Evolutionary conservation across 202 grass and related monocot species (phyloP), one percentile per base, ranked within the genome.

Genomic region (Musa balbisiana): DNA sequence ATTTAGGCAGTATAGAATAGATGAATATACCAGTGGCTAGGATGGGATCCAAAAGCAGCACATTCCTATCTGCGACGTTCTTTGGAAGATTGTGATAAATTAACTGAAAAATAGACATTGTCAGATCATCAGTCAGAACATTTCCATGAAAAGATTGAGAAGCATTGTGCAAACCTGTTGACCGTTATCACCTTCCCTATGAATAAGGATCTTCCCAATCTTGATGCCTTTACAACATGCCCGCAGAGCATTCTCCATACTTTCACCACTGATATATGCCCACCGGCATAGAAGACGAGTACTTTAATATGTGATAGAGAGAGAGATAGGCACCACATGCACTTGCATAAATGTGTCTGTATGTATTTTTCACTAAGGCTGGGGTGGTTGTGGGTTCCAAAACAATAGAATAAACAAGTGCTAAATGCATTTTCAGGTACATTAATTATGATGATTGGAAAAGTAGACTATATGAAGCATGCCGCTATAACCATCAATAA

Each of bases 221-320:
- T 92, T 96, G 83, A 96, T 96, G 80, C 93, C 90, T 87, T 96
- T 96, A 83, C 93, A 96, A 53, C 93, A 96, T 69, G 85, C 90
- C 64, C 93, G 76, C 29, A 96, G 43, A 77, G 92, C 92, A 88
- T 92, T 96, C 65, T 96, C 92, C 92, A 92, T 96, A 72, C 92
- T 98, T 86, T 98, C 95, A 1, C 95, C 95, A 84, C 95, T 98
- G 81, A 20, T 83, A 74, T 19, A 55, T 43, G 33, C 33, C 33
- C 33, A 43, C 33, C 33, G 33, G 33, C 33, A 43, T 43, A 43
- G 5, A 43, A 43, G 33, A 43, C 0, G 4, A 43, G 33, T 43
- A 43, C 33, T 43, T 43, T 43, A 43, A 11, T 69, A 69, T 50
- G 25, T 51, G 33, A 51, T 10, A n/a, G 4, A 69, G 15, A 51